These are phyloP conservation scores for Sordaria brevicollis DNA, from an alignment of 495 filamentous ascomycete species.

Conservation along the genomic window DNA sequence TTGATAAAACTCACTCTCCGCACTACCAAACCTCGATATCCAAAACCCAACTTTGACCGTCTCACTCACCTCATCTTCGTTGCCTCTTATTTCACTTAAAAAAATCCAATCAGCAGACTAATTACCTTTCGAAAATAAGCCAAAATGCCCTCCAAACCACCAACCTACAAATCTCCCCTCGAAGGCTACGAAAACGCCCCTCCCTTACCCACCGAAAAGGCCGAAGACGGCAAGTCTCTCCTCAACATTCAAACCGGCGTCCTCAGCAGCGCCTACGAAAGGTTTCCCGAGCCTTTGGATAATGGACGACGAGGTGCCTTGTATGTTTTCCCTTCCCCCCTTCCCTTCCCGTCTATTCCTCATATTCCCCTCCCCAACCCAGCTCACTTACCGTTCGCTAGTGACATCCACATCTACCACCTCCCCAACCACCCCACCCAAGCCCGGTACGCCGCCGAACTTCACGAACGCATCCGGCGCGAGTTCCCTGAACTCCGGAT, in stretches of 20 bases:
- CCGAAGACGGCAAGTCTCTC: constrained; percentile 57
- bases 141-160: constrained; percentile 14
- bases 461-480: constrained; percentile 67
- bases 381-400: background rate
- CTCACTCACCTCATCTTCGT: background rate
- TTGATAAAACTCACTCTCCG: background rate
- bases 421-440: constrained; percentile 55
- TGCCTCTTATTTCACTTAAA: no score
- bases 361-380: background rate
- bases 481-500: constrained; percentile 86
- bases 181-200: constrained; percentile 53
- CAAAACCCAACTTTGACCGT: background rate
- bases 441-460: constrained; percentile 51
- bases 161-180: constrained; percentile 54
- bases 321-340: constrained; percentile 24
- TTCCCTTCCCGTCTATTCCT: no score
- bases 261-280: constrained; percentile 52
- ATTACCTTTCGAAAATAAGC: background rate
- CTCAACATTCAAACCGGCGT: constrained; percentile 46
- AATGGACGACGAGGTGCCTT: constrained; percentile 51
- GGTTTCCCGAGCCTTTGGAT: constrained; percentile 52
- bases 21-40: background rate
- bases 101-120: background rate
- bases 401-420: constrained; percentile 77
- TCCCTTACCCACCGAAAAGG: constrained; percentile 50